Evolutionary conservation across 1,284 basidiomycete genomes (phyloP).

Genomic region (Cutaneotrichosporon sp.): DNA sequence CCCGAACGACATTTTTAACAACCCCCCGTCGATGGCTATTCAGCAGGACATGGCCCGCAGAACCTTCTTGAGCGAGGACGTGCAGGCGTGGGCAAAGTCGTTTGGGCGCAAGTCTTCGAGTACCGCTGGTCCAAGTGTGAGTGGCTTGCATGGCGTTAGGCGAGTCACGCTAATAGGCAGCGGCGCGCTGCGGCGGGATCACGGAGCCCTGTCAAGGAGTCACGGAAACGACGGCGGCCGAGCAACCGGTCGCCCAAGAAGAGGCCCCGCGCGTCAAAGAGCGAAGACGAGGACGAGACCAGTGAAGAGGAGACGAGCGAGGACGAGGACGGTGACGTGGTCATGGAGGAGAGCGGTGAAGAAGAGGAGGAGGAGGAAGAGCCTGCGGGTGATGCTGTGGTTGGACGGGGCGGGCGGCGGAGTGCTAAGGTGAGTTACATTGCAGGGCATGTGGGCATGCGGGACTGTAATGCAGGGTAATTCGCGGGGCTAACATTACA

Average conservation of each 20-base stretch:
- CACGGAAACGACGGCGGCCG: background rate
- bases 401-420: slow-evolving; percentile 39
- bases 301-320: slow-evolving; percentile 4
- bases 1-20: slow-evolving; percentile 71
- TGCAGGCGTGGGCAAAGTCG: slow-evolving; percentile 23
- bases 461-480: background rate
- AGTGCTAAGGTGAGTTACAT: slow-evolving; percentile 38
- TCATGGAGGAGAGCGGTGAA: slow-evolving; percentile 13
- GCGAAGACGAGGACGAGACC: slow-evolving; percentile 10
- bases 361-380: slow-evolving; percentile 21
- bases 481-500: slow-evolving; percentile 3
- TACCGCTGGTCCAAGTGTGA: slow-evolving; percentile 13
- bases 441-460: background rate
- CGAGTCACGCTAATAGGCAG: background rate
- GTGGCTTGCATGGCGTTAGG: background rate
- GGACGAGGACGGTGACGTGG: slow-evolving; percentile 22
- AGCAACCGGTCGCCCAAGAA: slow-evolving; percentile 10
- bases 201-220: background rate
- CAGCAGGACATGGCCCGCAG: slow-evolving; percentile 23
- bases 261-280: slow-evolving; percentile 4
- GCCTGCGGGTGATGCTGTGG: slow-evolving; percentile 21
- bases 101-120: slow-evolving; percentile 19
- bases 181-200: background rate
- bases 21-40: slow-evolving; percentile 27
- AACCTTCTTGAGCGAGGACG: slow-evolving; percentile 33